phyloP scores from a whole-genome alignment of 1,284 basidiomycete species.

The Serendipita sp. region DNA sequence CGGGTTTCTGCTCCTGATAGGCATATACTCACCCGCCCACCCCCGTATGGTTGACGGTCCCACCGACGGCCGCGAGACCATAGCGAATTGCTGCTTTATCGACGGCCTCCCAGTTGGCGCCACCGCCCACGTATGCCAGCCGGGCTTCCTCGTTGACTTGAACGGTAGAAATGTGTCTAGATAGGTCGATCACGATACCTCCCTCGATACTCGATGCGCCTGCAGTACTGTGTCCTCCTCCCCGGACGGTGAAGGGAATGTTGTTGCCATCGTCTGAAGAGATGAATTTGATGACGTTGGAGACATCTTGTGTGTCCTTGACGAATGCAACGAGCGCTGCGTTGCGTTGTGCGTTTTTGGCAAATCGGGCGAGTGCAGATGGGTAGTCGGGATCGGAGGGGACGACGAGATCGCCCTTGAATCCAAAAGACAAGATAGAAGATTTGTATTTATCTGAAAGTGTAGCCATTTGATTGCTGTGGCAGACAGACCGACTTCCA shows the following conservation, averaged over 20 bases:
- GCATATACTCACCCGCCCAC: slow-evolving; percentile 31
- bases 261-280: background rate
- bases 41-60: slow-evolving; percentile 44
- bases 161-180: slow-evolving; percentile 29
- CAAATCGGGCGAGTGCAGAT: slow-evolving; percentile 32
- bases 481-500: too few relatives aligned
- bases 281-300: slow-evolving; percentile 28
- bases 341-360: slow-evolving; percentile 27
- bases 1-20: background rate
- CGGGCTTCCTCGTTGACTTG: slow-evolving; percentile 30
- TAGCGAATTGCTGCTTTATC: slow-evolving; percentile 33
- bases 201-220: slow-evolving; percentile 36
- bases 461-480: too few relatives aligned
- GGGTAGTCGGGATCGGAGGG: slow-evolving; percentile 27
- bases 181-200: slow-evolving; percentile 43
- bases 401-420: slow-evolving; percentile 32
- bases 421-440: background rate
- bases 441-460: background rate
- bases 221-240: slow-evolving; percentile 38
- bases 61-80: slow-evolving; percentile 35
- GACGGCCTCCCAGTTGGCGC: slow-evolving; percentile 37
- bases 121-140: slow-evolving; percentile 35
- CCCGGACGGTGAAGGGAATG: slow-evolving; percentile 24
- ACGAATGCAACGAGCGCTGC: slow-evolving; percentile 36
- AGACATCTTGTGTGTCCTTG: slow-evolving; percentile 26